Evolutionary conservation across 495 filamentous ascomycete genomes (phyloP), one percentile per base, ranked within the genome.

Genomic region (Arthonia radiata): DNA sequence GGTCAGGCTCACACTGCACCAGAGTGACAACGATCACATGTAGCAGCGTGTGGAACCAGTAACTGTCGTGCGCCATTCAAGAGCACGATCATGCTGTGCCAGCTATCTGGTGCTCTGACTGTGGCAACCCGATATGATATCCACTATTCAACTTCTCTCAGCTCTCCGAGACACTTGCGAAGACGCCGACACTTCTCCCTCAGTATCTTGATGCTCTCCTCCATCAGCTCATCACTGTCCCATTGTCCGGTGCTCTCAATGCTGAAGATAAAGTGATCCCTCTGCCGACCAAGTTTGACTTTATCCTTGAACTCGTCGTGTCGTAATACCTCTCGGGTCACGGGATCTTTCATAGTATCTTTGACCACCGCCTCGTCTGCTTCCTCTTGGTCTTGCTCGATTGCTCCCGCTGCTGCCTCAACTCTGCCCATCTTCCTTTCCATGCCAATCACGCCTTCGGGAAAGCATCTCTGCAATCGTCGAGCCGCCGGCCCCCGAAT

Each of bases 231-330:
- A 37, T 92, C 81, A 42, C 79, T 86, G 15, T 78, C 66, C 46
- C 75, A 83, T 49, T 94, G 86, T 6, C 89, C 89, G 6, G 78
- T 71, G 52, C 81, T 92, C 59, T 99, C 89, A 4, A 99, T 56
- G 30, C 63, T 68, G 59, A 80, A 99, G 49, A 99, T 93, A 43
- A 99, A 99, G 49, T 99, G 89, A 50, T 99, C 89, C 33, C 74
- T 53, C 22, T 77, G 51, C 16, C 89, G 61, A 23, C 89, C 89
- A 8, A 99, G 59, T 56, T 79, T 82, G 28, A 99, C 89, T 57
- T 89, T 94, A 31, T 59, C 74, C 39, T 86, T 62, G 57, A 99
- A 94, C 48, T 94, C 89, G 22, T 67, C 64, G 43, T 99, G 83
- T 23, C 89, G 61, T 38, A 94, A 46, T 34, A 75, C 82, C 53